These are phyloP conservation scores for Penicillium crustosum DNA, from an alignment of 2,329 filamentous ascomycete species.

Conservation along the genomic window DNA sequence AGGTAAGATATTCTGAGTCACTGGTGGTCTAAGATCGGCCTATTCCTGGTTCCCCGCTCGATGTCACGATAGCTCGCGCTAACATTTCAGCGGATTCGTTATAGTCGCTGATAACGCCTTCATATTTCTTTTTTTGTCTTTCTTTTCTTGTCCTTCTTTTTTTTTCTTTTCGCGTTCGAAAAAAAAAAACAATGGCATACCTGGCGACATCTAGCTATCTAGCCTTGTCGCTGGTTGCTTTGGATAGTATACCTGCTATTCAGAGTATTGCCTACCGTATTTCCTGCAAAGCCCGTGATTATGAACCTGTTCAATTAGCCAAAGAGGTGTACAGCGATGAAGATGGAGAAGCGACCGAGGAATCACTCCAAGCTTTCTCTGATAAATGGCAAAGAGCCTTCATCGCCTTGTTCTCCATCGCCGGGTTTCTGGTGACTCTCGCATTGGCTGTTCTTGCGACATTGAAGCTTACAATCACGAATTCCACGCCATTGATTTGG, in stretches of 20 bases:
- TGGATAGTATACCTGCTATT: conserved; percentile 30
- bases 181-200: conserved; percentile 25
- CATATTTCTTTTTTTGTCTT: background rate
- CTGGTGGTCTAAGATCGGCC: conserved; percentile 1
- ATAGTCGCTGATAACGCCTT: background rate
- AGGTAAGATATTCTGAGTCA: conserved; percentile 7
- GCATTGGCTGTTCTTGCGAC: conserved; percentile 57
- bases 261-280: conserved; percentile 23
- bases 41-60: conserved; percentile 1
- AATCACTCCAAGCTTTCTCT: conserved; percentile 63
- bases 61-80: background rate
- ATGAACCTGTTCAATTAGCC: conserved; percentile 21
- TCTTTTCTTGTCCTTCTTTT: background rate
- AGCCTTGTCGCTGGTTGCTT: conserved; percentile 25
- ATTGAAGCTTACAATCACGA: conserved; percentile 35
- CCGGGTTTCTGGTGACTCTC: conserved; percentile 58
- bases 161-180: background rate
- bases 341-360: conserved; percentile 67
- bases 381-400: conserved; percentile 57
- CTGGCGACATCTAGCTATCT: conserved; percentile 22
- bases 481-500: conserved; percentile 56
- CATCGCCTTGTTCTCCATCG: conserved; percentile 55
- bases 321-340: conserved; percentile 62
- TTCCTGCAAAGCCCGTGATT: conserved; percentile 14
- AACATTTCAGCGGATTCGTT: background rate